Base-by-base conservation (phyloP, 2,329 filamentous ascomycete genomes). In the Scedosporium boydii region DNA sequence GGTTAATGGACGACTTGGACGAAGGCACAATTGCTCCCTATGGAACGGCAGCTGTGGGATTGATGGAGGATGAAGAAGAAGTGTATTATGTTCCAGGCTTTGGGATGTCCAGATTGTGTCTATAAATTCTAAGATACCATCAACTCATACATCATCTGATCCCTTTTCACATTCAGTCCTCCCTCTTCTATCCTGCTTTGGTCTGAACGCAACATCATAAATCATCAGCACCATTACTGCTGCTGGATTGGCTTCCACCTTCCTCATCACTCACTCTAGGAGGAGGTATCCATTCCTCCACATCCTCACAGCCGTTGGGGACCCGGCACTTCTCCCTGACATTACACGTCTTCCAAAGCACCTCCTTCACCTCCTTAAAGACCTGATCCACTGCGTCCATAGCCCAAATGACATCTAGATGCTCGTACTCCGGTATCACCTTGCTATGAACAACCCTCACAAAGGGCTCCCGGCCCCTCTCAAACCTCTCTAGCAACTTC, bases 361-460 rank as follows among this genome's bases (percentile, higher is more conserved):
- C 87, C 69, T 93, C 87, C 34, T 86, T 82, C 0, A 97, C 78
- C 75, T 96, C 93, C 63, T 78, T 81, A 4, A 93, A 95, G 0
- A 97, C 90, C 72, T 93, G 84, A 58, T 93, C 87, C 16, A 92
- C 85, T 0, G 87, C 86, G 70, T 97, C 92, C 80, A 97, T 91
- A 0, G 93, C 92, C 93, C 93, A 97, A 44, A 98, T 86, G 1
- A 97, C 91, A 75, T 97, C 93, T 4, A 98, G 81, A 74, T 98
- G 93, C 76, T 97, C 93, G 72, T 96, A 96, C 57, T 88, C 90
- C 2, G 90, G 86, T 53, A 97, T 89, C 23, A 96, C 79, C 71
- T 91, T 96, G 65, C 83, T 83, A 74, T 96, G 90, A 4, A 96
- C 90, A 4, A 97, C 77, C 46, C 82, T 79, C 7, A 96, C 91